These are phyloP conservation scores for Talaromyces pinophilus DNA, from an alignment of 2,329 filamentous ascomycete genomes.

Conservation along the genomic window DNA sequence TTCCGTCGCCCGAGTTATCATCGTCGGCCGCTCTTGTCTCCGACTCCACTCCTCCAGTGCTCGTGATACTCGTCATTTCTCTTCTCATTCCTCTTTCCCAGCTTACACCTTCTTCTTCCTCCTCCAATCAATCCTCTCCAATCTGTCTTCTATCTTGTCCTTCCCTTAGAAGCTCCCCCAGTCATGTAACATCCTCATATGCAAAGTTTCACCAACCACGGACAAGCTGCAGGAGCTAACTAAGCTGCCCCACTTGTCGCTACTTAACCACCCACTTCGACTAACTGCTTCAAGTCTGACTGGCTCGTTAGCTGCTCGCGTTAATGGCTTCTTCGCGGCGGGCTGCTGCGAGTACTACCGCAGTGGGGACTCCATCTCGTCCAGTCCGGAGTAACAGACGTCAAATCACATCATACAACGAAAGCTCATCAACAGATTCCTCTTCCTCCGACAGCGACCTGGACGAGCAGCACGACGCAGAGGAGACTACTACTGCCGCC, in stretches of 20 bases:
- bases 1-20: constrained; percentile 3
- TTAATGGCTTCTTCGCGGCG: constrained; percentile 36
- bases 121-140: neutral
- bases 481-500: constrained; percentile 15
- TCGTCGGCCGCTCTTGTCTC: constrained; percentile 9
- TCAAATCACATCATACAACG: constrained; percentile 41
- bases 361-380: constrained; percentile 29
- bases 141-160: neutral
- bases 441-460: constrained; percentile 33
- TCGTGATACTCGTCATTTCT: neutral
- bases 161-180: neutral
- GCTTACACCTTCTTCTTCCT: neutral
- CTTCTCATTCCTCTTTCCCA: neutral
- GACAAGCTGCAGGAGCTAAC: constrained; percentile 26
- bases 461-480: constrained; percentile 23
- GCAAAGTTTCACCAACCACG: constrained; percentile 13
- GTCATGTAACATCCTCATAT: constrained; percentile 10
- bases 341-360: constrained; percentile 27
- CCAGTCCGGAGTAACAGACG: constrained; percentile 41
- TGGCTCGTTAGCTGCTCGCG: neutral
- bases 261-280: constrained; percentile 18
- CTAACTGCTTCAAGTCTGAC: constrained; percentile 17
- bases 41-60: neutral
- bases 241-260: constrained; percentile 18
- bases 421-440: constrained; percentile 29